Conservation (phyloP, 345 rosid genomes). For the Gossypium anomalum region DNA sequence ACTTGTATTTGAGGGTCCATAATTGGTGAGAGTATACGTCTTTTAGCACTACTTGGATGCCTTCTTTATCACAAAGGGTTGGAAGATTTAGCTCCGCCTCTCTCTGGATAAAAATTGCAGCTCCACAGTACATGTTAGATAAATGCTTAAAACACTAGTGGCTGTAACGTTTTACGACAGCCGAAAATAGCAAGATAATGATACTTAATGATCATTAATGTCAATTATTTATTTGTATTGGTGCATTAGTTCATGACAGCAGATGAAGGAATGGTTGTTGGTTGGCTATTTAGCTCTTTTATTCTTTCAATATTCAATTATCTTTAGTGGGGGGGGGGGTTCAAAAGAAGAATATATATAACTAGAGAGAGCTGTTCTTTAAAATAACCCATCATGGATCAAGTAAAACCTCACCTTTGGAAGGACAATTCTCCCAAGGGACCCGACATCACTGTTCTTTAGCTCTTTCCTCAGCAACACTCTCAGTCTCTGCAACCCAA, state of each 20-base stretch:
- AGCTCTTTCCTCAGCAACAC: constrained; percentile 51
- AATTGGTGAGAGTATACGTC: constrained; percentile 36
- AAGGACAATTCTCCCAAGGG: constrained; percentile 74
- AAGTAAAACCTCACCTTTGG: constrained; percentile 63
- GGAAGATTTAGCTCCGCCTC: constrained; percentile 79
- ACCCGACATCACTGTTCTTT: constrained; percentile 81
- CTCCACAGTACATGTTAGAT: background rate
- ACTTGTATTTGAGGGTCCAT: constrained; percentile 73
- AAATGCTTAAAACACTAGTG: too few relatives aligned
- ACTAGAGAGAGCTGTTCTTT: background rate
- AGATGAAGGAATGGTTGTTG: constrained; percentile 18
- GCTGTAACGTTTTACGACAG: too few relatives aligned
- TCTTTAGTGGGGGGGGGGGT: too few relatives aligned
- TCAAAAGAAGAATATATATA: background rate
- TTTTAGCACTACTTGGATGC: constrained; percentile 44
- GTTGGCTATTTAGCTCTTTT: constrained; percentile 1
- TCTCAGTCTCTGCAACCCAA: constrained; percentile 50
- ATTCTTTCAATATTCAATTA: constrained; percentile 2
- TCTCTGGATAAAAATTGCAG: constrained; percentile 36
- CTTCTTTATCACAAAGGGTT: constrained; percentile 49
- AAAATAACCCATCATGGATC: background rate
- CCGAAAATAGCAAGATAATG: background rate
- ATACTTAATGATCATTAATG: background rate
- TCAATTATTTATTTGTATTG: background rate
- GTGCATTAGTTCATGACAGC: constrained; percentile 19